Percentiles rank a stretch among this genome's conserved stretches.
These are phyloP conservation scores for Penicillium paxilli DNA, from an alignment of 495 filamentous ascomycete species.

Conservation along the genomic window DNA sequence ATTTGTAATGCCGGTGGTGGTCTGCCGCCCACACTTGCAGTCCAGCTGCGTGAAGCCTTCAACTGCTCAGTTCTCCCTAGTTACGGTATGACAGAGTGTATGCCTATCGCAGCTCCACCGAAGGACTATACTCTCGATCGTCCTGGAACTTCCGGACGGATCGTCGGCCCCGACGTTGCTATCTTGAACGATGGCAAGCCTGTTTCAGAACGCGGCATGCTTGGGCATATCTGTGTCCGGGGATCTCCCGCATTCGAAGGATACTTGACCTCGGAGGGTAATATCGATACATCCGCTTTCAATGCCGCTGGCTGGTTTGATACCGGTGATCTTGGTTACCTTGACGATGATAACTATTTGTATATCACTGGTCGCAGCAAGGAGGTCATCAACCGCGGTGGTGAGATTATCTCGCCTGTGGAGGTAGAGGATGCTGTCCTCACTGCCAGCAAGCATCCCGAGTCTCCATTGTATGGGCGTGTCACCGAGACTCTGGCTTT, in stretches of 20 bases:
- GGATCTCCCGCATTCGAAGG: conserved; percentile 44
- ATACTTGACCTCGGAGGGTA: conserved; percentile 34
- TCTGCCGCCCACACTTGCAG: conserved; percentile 40
- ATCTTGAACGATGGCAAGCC: conserved; percentile 28
- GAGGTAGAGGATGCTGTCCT: conserved; percentile 76
- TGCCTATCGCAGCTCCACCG: conserved; percentile 44
- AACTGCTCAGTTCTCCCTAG: conserved; percentile 40
- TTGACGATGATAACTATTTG: conserved; percentile 61
- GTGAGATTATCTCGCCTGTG: conserved; percentile 78
- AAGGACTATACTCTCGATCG: conserved; percentile 39
- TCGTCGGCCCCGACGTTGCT: conserved; percentile 40
- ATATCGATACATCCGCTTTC: conserved; percentile 37
- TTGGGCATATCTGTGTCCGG: conserved; percentile 44
- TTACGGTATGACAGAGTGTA: conserved; percentile 53
- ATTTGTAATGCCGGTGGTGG: conserved; percentile 47
- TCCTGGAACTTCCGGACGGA: conserved; percentile 42
- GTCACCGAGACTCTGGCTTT: conserved; percentile 42
- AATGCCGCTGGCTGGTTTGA: conserved; percentile 44
- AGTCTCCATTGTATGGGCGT: conserved; percentile 30
- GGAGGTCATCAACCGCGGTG: conserved; percentile 77
- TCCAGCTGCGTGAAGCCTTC: conserved; percentile 37
- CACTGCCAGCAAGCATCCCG: conserved; percentile 34
- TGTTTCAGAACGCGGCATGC: conserved; percentile 11
- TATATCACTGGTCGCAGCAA: conserved; percentile 74
- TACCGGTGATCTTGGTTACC: conserved; percentile 48